Evolutionary conservation across 352 stramenopile species (phyloP).

Genomic region (Aphanomyces astaci): DNA sequence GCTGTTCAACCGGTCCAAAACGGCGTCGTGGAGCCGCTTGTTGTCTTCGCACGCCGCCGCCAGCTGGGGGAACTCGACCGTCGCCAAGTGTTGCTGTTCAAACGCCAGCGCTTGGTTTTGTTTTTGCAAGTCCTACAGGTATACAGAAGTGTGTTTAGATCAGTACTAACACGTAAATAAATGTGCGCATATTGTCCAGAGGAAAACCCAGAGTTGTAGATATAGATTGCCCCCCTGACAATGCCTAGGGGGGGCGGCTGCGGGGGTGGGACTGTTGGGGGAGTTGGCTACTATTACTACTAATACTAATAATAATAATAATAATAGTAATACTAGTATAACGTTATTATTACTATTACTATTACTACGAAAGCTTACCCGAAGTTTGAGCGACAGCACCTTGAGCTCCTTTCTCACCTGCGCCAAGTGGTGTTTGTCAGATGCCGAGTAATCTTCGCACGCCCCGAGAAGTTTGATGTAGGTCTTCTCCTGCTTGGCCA

Average conservation of each 20-base stretch:
- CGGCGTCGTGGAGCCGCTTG: slow-evolving; percentile 52
- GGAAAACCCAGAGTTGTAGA: too few species aligned
- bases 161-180: too few species aligned
- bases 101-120: slow-evolving; percentile 54
- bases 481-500: slow-evolving; percentile 49
- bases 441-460: slow-evolving; percentile 57
- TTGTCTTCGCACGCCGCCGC: slow-evolving; percentile 43
- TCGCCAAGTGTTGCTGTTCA: slow-evolving; percentile 57
- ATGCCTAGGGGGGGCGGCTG: too few species aligned
- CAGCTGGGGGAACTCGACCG: slow-evolving; percentile 47
- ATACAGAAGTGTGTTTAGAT: too few species aligned
- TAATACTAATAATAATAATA: too few species aligned
- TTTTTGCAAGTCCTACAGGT: slow-evolving; percentile 47
- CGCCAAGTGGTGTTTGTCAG: slow-evolving; percentile 50
- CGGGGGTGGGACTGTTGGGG: too few species aligned
- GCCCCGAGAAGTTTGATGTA: slow-evolving; percentile 56
- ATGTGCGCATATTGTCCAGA: too few species aligned
- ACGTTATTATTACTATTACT: too few species aligned
- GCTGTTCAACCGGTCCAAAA: slow-evolving; percentile 58
- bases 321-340: too few species aligned
- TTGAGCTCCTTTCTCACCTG: slow-evolving; percentile 58
- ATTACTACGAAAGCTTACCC: too few species aligned
- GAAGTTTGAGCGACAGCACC: slow-evolving; percentile 55
- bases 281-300: too few species aligned
- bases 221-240: too few species aligned